These are phyloP conservation scores for Hypomontagnella monticulosa DNA, from an alignment of 495 filamentous ascomycete species.

Conservation along the genomic window DNA sequence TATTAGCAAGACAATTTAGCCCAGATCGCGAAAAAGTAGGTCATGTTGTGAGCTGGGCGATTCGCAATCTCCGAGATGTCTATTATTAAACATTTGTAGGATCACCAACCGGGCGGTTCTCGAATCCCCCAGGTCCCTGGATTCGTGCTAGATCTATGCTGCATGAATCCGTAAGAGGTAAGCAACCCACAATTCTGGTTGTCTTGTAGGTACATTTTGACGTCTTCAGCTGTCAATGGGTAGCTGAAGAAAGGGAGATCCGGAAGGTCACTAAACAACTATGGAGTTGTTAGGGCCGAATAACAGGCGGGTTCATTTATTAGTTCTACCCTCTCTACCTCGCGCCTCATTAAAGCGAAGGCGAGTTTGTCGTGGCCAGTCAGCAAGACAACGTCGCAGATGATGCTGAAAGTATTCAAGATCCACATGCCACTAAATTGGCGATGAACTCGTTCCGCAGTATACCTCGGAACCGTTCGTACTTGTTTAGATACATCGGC, in stretches of 20 bases:
- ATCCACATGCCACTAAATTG: background rate
- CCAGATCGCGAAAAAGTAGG: background rate
- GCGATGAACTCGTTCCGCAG: background rate
- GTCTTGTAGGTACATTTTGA: constrained; percentile 8
- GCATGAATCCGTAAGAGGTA: constrained; percentile 20
- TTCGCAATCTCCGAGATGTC: constrained; percentile 30
- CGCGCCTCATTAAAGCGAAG: background rate
- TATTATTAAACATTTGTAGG: constrained; percentile 11
- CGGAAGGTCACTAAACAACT: constrained; percentile 5
- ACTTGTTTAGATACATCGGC: no score
- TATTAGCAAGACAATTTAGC: background rate
- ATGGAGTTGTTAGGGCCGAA: background rate
- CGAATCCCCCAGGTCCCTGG: constrained; percentile 23
- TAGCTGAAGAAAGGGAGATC: background rate
- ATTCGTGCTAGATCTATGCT: constrained; percentile 30
- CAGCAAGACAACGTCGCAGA: background rate
- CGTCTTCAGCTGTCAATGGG: background rate
- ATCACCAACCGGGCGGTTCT: constrained; percentile 12
- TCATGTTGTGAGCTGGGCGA: background rate
- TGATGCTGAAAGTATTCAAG: background rate
- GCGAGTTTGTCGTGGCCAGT: background rate
- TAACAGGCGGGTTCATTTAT: background rate
- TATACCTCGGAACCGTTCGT: background rate
- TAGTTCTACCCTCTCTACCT: background rate
- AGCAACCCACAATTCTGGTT: constrained; percentile 26